Conservation (phyloP, 192 early-diverging fungal species). For the Coemansia sp. region DNA sequence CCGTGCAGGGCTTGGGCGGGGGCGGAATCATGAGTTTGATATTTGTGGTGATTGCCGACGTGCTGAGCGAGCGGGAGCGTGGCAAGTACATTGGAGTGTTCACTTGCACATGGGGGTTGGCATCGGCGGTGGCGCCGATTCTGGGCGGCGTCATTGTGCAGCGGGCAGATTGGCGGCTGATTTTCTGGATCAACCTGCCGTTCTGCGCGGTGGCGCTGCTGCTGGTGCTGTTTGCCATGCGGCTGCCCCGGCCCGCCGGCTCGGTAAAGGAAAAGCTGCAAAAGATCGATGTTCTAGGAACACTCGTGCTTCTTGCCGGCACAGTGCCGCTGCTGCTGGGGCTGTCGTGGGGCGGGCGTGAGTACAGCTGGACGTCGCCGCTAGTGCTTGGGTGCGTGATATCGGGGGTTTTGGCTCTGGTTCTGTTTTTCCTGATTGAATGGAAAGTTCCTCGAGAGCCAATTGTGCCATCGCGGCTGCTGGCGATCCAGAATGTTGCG, state of each 20-base stretch:
- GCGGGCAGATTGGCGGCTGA: slow-evolving; percentile 61
- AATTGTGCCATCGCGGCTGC: slow-evolving; percentile 58
- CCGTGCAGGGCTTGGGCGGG: slow-evolving; percentile 81
- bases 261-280: slow-evolving; percentile 59
- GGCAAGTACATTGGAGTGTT: slow-evolving; percentile 86
- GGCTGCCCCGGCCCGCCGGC: slow-evolving; percentile 59
- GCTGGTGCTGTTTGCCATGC: slow-evolving; percentile 60
- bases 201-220: slow-evolving; percentile 67
- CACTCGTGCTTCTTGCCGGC: slow-evolving; percentile 48
- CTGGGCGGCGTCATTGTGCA: slow-evolving; percentile 86
- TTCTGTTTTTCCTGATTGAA: slow-evolving; percentile 64
- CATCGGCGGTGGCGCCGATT: slow-evolving; percentile 78
- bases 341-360: slow-evolving; percentile 64
- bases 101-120: slow-evolving; percentile 75
- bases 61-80: slow-evolving; percentile 80
- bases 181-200: slow-evolving; percentile 85
- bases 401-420: slow-evolving; percentile 52
- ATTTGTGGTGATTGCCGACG: slow-evolving; percentile 82
- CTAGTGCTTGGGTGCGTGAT: slow-evolving; percentile 58
- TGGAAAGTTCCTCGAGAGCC: slow-evolving; percentile 61
- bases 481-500: slow-evolving; percentile 59
- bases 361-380: slow-evolving; percentile 64
- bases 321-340: slow-evolving; percentile 58
- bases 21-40: slow-evolving; percentile 73
- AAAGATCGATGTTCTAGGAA: slow-evolving; percentile 61